A percentile compares a stretch with the other conserved stretches of the same genome.
Conservation (phyloP, 768 basidiomycete genomes). For the Serpula lacrymans region DNA sequence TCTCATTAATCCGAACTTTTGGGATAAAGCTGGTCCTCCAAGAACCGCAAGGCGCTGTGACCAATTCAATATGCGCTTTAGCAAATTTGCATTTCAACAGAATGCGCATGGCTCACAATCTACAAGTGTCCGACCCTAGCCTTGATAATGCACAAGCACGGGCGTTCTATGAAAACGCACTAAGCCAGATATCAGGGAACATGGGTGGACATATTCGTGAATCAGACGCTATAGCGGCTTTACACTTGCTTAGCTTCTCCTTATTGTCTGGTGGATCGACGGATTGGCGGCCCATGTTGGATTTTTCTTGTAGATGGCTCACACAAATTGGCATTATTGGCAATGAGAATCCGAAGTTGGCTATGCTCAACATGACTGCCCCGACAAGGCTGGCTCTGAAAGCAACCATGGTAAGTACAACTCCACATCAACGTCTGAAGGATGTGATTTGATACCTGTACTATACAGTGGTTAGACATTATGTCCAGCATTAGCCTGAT, state of each 20-base stretch:
- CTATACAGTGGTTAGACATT: slow-evolving; percentile 70
- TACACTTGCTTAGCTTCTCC: slow-evolving; percentile 74
- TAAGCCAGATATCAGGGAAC: slow-evolving; percentile 57
- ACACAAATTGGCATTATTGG: slow-evolving; percentile 57
- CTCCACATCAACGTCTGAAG: background rate
- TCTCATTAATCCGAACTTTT: slow-evolving; percentile 13
- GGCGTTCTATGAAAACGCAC: slow-evolving; percentile 68
- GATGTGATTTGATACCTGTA: slow-evolving; percentile 9
- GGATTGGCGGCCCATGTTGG: slow-evolving; percentile 70
- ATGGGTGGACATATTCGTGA: slow-evolving; percentile 55
- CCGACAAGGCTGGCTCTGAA: slow-evolving; percentile 62
- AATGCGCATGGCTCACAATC: slow-evolving; percentile 58
- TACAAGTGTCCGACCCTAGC: slow-evolving; percentile 50
- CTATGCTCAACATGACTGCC: slow-evolving; percentile 51
- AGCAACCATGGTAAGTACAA: slow-evolving; percentile 61
- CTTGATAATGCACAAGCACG: slow-evolving; percentile 56
- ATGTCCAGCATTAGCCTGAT: slow-evolving; percentile 61
- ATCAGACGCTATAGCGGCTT: slow-evolving; percentile 71
- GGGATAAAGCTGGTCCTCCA: slow-evolving; percentile 58
- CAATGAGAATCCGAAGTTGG: slow-evolving; percentile 62
- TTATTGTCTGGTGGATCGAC: slow-evolving; percentile 64
- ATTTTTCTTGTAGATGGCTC: slow-evolving; percentile 76
- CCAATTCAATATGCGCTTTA: slow-evolving; percentile 73
- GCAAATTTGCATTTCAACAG: slow-evolving; percentile 66
- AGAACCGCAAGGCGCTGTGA: slow-evolving; percentile 68